Evolutionary conservation across 306 rosid genomes (phyloP).

Genomic region (Comarum palustre): DNA sequence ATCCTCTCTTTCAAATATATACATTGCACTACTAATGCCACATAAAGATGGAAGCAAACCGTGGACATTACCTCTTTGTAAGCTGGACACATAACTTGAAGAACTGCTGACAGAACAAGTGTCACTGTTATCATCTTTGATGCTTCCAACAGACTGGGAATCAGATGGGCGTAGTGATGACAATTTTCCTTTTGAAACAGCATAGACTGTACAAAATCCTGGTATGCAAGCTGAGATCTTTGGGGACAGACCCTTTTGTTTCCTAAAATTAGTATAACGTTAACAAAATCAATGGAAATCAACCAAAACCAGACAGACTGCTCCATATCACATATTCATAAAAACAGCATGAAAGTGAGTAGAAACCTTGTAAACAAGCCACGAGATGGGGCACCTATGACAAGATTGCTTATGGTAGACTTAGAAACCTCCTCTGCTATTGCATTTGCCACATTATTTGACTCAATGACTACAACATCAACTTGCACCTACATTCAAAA

Average conservation of each 20-base stretch:
- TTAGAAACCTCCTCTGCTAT: constrained; percentile 67
- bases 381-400: constrained; percentile 75
- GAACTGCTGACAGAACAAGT: constrained; percentile 52
- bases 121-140: constrained; percentile 53
- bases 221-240: constrained; percentile 69
- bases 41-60: constrained; percentile 19
- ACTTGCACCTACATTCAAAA: constrained; percentile 61
- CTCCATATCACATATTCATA: background rate
- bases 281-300: background rate
- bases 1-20: background rate
- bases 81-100: constrained; percentile 47
- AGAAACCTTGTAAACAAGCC: constrained; percentile 67
- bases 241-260: constrained; percentile 54
- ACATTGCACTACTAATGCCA: background rate
- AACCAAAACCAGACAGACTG: background rate
- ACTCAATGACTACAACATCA: constrained; percentile 65
- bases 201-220: constrained; percentile 73
- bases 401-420: constrained; percentile 51
- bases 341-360: background rate
- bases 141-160: constrained; percentile 38
- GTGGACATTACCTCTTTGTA: constrained; percentile 54
- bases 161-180: constrained; percentile 61
- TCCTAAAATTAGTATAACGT: constrained; percentile 47
- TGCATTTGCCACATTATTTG: constrained; percentile 68
- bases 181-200: constrained; percentile 73